phyloP scores from a whole-genome alignment of 768 basidiomycete genomes.

The Rhizopogon sp. region DNA sequence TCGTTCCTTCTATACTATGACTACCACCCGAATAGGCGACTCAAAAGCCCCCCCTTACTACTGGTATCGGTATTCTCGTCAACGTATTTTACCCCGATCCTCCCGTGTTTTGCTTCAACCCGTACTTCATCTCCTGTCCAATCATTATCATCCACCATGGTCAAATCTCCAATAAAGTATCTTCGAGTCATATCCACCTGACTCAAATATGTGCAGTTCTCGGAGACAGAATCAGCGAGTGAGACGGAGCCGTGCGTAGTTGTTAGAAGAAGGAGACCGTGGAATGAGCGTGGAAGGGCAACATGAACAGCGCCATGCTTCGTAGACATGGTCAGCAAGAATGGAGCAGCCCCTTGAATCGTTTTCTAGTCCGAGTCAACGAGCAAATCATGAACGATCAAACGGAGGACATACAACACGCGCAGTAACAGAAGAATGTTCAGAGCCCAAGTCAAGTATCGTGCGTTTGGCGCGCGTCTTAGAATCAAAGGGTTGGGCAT shows the following conservation, averaged over 20 bases:
- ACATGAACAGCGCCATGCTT: slow-evolving; percentile 12
- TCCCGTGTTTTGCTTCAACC: slow-evolving; percentile 13
- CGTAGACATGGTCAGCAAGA: slow-evolving; percentile 6
- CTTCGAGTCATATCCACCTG: slow-evolving; percentile 11
- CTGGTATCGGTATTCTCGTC: slow-evolving; percentile 8
- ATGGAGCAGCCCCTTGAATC: slow-evolving; percentile 11
- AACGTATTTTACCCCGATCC: slow-evolving; percentile 14
- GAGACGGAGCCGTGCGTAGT: slow-evolving; percentile 14
- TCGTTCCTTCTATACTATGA: too few species aligned
- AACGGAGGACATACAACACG: slow-evolving; percentile 13
- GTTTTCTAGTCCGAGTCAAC: slow-evolving; percentile 10
- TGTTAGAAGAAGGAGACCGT: slow-evolving; percentile 13
- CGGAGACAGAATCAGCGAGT: slow-evolving; percentile 9
- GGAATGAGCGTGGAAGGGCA: slow-evolving; percentile 16
- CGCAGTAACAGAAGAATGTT: slow-evolving; percentile 11
- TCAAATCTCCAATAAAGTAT: slow-evolving; percentile 23
- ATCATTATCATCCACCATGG: slow-evolving; percentile 6
- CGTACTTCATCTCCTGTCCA: slow-evolving; percentile 20
- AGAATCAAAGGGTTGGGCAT: background rate
- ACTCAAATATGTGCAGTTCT: slow-evolving; percentile 16
- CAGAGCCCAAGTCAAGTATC: slow-evolving; percentile 15
- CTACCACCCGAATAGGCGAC: slow-evolving; percentile 12
- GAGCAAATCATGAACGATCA: background rate
- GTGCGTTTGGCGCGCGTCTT: slow-evolving; percentile 10
- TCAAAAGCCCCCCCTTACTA: slow-evolving; percentile 12